Evolutionary conservation across 805 yeast species (phyloP).

Genomic region (Saturnispora sanitii): DNA sequence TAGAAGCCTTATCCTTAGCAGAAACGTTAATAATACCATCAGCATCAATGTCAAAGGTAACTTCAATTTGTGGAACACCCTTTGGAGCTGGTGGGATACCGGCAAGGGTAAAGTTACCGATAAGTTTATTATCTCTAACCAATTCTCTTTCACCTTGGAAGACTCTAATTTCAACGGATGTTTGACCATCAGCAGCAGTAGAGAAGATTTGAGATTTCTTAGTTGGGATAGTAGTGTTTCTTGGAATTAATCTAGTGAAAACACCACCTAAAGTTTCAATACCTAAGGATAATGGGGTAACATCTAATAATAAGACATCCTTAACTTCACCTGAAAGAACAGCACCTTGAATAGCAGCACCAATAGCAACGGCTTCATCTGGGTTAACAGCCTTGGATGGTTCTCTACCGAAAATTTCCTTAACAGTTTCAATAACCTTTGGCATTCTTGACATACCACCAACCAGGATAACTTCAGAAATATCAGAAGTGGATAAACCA

Average conservation of each 20-base stretch:
- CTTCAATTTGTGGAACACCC: slow-evolving; percentile 93
- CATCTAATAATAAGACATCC: slow-evolving; percentile 70
- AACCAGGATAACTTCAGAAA: slow-evolving; percentile 67
- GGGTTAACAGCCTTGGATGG: slow-evolving; percentile 74
- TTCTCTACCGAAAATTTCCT: slow-evolving; percentile 45
- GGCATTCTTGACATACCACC: slow-evolving; percentile 95
- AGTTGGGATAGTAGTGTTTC: slow-evolving; percentile 95
- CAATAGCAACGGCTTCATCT: slow-evolving; percentile 89
- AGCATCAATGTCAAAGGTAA: slow-evolving; percentile 91
- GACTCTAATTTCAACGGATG: slow-evolving; percentile 93
- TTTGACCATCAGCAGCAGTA: slow-evolving; percentile 93
- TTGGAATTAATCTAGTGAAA: slow-evolving; percentile 81
- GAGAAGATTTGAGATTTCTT: slow-evolving; percentile 95
- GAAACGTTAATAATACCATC: slow-evolving; percentile 83
- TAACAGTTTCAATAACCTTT: slow-evolving; percentile 55
- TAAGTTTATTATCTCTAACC: slow-evolving; percentile 93
- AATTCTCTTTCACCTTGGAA: slow-evolving; percentile 99
- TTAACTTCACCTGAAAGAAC: slow-evolving; percentile 73
- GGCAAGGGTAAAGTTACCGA: slow-evolving; percentile 90
- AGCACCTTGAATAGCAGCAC: slow-evolving; percentile 88
- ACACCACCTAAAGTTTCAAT: slow-evolving; percentile 98
- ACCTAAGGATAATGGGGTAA: slow-evolving; percentile 85
- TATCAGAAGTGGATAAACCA: slow-evolving; percentile 49
- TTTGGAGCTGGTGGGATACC: slow-evolving; percentile 95
- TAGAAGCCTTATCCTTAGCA: slow-evolving; percentile 72